phyloP scores from a whole-genome alignment of 2,329 filamentous ascomycete species.

The Ophiostoma sp. region DNA sequence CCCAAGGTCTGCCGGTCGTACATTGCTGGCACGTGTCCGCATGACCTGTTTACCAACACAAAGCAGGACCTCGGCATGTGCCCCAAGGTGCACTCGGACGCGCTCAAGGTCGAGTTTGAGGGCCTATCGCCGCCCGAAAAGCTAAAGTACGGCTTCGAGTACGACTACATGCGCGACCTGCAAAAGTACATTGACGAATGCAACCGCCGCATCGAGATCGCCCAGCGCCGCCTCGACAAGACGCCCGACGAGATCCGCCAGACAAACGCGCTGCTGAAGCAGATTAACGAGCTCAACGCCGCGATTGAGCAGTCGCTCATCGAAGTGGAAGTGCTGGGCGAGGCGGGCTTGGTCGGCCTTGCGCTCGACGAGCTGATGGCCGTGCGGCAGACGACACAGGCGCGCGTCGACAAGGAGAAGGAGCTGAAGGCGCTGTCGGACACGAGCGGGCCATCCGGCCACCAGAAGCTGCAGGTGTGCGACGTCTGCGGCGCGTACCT shows the following conservation, averaged over 20 bases:
- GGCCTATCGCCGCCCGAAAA: slow-evolving; percentile 63
- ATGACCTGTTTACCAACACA: slow-evolving; percentile 99
- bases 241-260: slow-evolving; percentile 95
- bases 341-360: slow-evolving; percentile 71
- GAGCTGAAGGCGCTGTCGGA: slow-evolving; percentile 88
- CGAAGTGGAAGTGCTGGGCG: slow-evolving; percentile 80
- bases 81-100: slow-evolving; percentile 80
- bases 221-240: slow-evolving; percentile 88
- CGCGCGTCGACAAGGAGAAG: slow-evolving; percentile 76
- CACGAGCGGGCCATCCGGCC: slow-evolving; percentile 84
- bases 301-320: slow-evolving; percentile 76
- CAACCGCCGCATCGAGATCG: slow-evolving; percentile 85
- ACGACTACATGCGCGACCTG: slow-evolving; percentile 93
- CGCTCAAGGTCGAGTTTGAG: slow-evolving; percentile 84
- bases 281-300: slow-evolving; percentile 72
- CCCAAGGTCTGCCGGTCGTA: slow-evolving; percentile 93
- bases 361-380: slow-evolving; percentile 86
- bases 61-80: slow-evolving; percentile 94
- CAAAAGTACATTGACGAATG: slow-evolving; percentile 96
- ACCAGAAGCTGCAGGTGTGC: slow-evolving; percentile 97
- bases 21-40: slow-evolving; percentile 86
- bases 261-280: slow-evolving; percentile 82
- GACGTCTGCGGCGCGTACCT: slow-evolving; percentile 97
- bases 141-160: slow-evolving; percentile 81
- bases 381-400: slow-evolving; percentile 70